Base-by-base conservation (phyloP, 495 filamentous ascomycete species). In the Aspergillus indologenus region DNA sequence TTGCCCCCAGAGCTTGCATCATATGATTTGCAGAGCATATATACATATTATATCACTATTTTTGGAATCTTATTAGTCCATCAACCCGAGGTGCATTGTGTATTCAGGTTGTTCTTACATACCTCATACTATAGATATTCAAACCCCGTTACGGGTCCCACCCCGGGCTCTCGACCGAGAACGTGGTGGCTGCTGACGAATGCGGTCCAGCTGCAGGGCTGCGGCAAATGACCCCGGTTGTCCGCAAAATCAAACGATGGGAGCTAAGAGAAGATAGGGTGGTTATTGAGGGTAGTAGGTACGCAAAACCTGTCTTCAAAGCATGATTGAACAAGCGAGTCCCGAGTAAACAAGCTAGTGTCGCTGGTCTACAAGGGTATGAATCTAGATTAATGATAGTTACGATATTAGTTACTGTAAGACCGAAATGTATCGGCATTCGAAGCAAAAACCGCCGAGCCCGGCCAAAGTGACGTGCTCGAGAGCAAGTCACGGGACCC, bases 401-500 rank as follows among this genome's bases (percentile, higher is more conserved):
- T n/a, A n/a, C n/a, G n/a, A n/a, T n/a, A n/a, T 29, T 29, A 29
- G 26, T 29, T 29, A 29, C 26, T 29, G 26, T 29, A 29, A 29
- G 26, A 29, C 9, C 9, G 26, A 29, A 29, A 43, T 20, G 34
- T 3, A 29, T 45, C 56, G 49, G 49, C 40, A 53, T 58, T 57
- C 55, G 18, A 53, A 54, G 56, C 67, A 70, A 70, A 71, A 44
- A 54, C 69, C 65, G 65, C 48, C 3, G 48, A 24, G 21, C 18
- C 48, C n/a, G 48, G 48, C 48, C 48, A 20, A 20, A 19, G 48
- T 75, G 71, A 75, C 72, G 72, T 71, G 70, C 71, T 74, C 68
- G 61, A 43, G 29, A 8, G 15, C 12, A 15, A 31, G 66, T 75
- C 74, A 75, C 72, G 68, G 65, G 72, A 68, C 61, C 60, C 64